Conservation (phyloP, 1,284 basidiomycete species). For the Trichosporon inkin region DNA sequence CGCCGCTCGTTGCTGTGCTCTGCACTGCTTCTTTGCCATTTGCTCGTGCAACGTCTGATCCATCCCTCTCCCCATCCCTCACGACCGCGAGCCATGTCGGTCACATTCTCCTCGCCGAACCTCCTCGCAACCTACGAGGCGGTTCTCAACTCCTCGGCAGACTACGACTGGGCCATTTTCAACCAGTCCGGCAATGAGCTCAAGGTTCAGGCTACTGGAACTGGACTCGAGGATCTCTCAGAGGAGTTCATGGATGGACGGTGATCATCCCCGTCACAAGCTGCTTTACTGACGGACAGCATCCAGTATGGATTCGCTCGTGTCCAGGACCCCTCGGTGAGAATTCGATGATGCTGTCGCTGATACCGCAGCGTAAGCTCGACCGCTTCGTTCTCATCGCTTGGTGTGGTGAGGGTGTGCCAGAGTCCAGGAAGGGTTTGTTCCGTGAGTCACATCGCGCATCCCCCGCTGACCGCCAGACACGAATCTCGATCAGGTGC, state of each 20-base stretch:
- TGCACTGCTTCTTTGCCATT: background rate
- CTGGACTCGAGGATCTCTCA: slow-evolving; percentile 80
- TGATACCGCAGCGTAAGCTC: slow-evolving; percentile 62
- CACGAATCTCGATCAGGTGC: slow-evolving; percentile 76
- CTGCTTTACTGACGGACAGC: slow-evolving; percentile 50
- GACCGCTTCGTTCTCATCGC: slow-evolving; percentile 86
- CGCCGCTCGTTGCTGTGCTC: background rate
- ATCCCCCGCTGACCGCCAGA: slow-evolving; percentile 43
- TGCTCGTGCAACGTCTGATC: background rate
- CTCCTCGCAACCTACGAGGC: slow-evolving; percentile 74
- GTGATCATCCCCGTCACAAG: slow-evolving; percentile 52
- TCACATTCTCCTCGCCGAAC: slow-evolving; percentile 53
- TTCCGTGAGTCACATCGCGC: slow-evolving; percentile 58
- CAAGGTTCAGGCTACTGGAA: slow-evolving; percentile 79
- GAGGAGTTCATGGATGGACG: slow-evolving; percentile 93
- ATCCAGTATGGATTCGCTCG: slow-evolving; percentile 92
- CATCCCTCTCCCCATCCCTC: background rate
- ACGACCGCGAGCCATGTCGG: slow-evolving; percentile 37
- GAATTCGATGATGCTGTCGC: slow-evolving; percentile 28
- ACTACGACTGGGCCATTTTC: slow-evolving; percentile 78
- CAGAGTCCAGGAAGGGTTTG: slow-evolving; percentile 83
- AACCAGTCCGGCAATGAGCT: slow-evolving; percentile 83
- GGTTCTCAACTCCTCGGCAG: slow-evolving; percentile 64
- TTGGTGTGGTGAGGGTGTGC: slow-evolving; percentile 95
- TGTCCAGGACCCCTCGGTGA: slow-evolving; percentile 79